A percentile compares a stretch with the other conserved stretches of the same genome.
These are phyloP conservation scores for Schrenkiella parvula DNA, from an alignment of 345 rosid genomes.

Conservation along the genomic window DNA sequence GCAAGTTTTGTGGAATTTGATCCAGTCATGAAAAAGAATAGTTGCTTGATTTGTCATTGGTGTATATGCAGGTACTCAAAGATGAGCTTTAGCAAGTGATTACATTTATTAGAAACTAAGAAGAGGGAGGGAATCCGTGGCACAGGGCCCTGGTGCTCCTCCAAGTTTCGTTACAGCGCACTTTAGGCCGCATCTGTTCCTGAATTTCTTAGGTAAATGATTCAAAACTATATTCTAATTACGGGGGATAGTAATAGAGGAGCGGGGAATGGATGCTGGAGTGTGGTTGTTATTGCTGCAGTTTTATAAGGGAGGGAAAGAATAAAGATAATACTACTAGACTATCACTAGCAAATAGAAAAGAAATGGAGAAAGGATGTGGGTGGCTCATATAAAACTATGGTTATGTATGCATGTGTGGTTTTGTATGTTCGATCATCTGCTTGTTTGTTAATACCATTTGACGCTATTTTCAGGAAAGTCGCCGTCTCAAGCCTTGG, in stretches of 20 bases:
- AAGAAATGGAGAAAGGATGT: neutral
- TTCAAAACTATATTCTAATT: neutral
- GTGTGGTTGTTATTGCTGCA: conserved; percentile 4
- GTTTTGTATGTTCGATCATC: neutral
- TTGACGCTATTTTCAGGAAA: neutral
- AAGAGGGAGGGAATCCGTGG: neutral
- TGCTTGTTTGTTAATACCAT: neutral
- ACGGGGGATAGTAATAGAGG: neutral
- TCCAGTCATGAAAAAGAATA: neutral
- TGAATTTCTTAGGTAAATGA: conserved; percentile 21
- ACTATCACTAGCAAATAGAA: conserved; percentile 1
- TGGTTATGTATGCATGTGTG: neutral
- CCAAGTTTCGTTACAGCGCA: conserved; percentile 11
- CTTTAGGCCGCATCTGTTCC: conserved; percentile 16
- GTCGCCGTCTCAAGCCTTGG: conserved; percentile 10
- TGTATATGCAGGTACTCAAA: conserved; percentile 31
- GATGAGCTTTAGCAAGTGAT: conserved; percentile 33
- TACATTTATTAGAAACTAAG: neutral
- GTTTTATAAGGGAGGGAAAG: conserved; percentile 14
- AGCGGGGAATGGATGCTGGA: neutral
- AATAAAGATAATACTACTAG: neutral
- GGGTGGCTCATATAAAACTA: conserved; percentile 1
- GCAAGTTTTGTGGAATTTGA: neutral
- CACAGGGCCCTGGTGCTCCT: neutral
- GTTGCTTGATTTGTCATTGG: neutral